These are phyloP conservation scores for Solanum pennellii DNA, from an alignment of 257 asterid species.

Conservation along the genomic window DNA sequence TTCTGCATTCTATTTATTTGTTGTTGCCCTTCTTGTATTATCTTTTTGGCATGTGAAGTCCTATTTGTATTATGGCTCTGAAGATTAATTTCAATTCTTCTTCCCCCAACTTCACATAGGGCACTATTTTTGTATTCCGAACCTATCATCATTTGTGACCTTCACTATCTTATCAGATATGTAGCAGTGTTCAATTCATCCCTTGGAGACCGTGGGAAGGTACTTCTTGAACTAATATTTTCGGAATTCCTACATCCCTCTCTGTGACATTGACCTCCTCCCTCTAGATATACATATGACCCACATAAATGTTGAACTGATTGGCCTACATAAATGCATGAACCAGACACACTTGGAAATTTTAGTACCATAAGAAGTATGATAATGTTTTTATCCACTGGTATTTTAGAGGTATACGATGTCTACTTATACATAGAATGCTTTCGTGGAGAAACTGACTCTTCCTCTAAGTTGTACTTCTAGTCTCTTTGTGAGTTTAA, in stretches of 20 bases:
- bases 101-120: not conserved
- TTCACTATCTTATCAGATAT: constrained; percentile 49
- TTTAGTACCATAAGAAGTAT: not conserved
- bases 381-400: not conserved
- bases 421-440: not conserved
- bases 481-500: not conserved
- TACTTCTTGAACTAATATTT: constrained; percentile 13
- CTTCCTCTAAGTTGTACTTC: not conserved
- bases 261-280: not conserved
- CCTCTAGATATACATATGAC: not conserved
- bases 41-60: not conserved
- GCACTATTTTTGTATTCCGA: not conserved
- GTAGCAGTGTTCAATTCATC: constrained; percentile 85
- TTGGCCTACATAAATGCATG: not conserved
- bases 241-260: not conserved
- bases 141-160: constrained; percentile 6
- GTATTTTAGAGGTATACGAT: not conserved
- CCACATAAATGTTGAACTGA: not conserved
- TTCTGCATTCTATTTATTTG: not conserved
- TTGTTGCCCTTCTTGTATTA: not conserved
- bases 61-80: not conserved
- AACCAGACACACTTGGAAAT: not conserved
- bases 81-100: not conserved
- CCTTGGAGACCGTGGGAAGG: constrained; percentile 99
- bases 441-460: not conserved